A percentile compares a stretch with the other conserved stretches of the same genome.
phyloP scores from a whole-genome alignment of 2,329 filamentous ascomycete genomes.

The Parasarocladium wereldwijsianum region DNA sequence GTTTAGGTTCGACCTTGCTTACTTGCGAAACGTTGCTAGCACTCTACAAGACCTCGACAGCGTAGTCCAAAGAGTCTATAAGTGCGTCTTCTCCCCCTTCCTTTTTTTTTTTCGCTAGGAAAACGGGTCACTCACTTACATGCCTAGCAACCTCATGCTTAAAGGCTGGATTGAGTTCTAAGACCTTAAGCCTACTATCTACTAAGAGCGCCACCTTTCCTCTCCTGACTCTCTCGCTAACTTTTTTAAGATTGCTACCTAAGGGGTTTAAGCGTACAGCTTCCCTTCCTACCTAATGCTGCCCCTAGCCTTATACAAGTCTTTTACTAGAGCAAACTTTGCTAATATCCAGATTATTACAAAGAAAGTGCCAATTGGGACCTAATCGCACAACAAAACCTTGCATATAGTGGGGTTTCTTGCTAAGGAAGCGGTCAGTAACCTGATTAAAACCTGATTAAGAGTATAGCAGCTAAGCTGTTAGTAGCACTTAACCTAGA shows the following conservation, averaged over 20 bases:
- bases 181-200: constrained; percentile 25
- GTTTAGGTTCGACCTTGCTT: constrained; percentile 39
- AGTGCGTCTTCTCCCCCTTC: too few relatives aligned
- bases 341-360: constrained; percentile 25
- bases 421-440: constrained; percentile 25
- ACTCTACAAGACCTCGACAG: constrained; percentile 35
- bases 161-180: constrained; percentile 39
- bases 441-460: constrained; percentile 27
- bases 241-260: constrained; percentile 17
- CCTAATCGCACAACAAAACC: constrained; percentile 25
- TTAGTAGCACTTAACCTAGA: constrained; percentile 22
- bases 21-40: constrained; percentile 32
- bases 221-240: constrained; percentile 20
- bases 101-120: too few relatives aligned
- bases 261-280: constrained; percentile 20
- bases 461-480: constrained; percentile 25
- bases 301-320: constrained; percentile 15
- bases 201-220: constrained; percentile 28
- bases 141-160: constrained; percentile 21
- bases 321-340: constrained; percentile 27
- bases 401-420: constrained; percentile 27
- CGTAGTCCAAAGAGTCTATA: constrained; percentile 25
- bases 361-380: constrained; percentile 29
- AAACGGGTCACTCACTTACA: not conserved
- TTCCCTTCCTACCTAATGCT: constrained; percentile 21